Percentiles rank a stretch among this genome's conserved stretches.
Evolutionary conservation across 495 filamentous ascomycete species (phyloP).

Genomic region (Aspergillus homomorphus): DNA sequence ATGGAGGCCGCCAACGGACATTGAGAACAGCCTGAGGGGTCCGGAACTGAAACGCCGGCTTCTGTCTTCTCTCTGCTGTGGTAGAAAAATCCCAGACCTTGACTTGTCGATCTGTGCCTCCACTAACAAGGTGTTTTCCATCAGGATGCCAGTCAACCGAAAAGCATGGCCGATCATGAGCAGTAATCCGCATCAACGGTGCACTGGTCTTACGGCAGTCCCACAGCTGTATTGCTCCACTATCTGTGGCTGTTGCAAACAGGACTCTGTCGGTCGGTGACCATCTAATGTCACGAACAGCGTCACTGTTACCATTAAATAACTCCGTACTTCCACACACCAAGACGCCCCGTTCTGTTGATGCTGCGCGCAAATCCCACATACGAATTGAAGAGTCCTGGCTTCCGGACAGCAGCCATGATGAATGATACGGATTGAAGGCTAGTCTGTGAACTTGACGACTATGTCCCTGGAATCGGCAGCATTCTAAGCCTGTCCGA

Average conservation of each 20-base stretch:
- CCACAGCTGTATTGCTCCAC: constrained; percentile 72
- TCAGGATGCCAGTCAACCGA: constrained; percentile 95
- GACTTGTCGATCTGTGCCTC: constrained; percentile 76
- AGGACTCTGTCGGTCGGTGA: constrained; percentile 77
- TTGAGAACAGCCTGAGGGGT: constrained; percentile 67
- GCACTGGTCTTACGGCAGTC: constrained; percentile 59
- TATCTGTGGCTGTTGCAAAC: constrained; percentile 90
- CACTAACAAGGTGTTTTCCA: constrained; percentile 83
- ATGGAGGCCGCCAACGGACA: constrained; percentile 83
- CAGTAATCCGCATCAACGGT: constrained; percentile 70
- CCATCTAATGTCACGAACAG: constrained; percentile 85
- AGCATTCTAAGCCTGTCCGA: constrained; percentile 67
- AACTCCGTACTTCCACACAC: constrained; percentile 53
- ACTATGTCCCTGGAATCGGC: constrained; percentile 78
- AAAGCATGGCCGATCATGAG: constrained; percentile 76
- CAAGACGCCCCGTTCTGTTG: constrained; percentile 45
- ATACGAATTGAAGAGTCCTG: constrained; percentile 87
- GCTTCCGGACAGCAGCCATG: constrained; percentile 79
- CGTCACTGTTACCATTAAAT: constrained; percentile 67
- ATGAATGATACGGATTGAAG: constrained; percentile 78
- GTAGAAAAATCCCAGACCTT: constrained; percentile 89
- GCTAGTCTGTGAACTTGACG: constrained; percentile 90
- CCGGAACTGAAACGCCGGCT: constrained; percentile 59
- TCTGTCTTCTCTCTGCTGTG: constrained; percentile 75
- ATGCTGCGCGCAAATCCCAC: constrained; percentile 65